Evolutionary conservation across 2,329 filamentous ascomycete genomes (phyloP).

Genomic region (Aspergillus vadensis): DNA sequence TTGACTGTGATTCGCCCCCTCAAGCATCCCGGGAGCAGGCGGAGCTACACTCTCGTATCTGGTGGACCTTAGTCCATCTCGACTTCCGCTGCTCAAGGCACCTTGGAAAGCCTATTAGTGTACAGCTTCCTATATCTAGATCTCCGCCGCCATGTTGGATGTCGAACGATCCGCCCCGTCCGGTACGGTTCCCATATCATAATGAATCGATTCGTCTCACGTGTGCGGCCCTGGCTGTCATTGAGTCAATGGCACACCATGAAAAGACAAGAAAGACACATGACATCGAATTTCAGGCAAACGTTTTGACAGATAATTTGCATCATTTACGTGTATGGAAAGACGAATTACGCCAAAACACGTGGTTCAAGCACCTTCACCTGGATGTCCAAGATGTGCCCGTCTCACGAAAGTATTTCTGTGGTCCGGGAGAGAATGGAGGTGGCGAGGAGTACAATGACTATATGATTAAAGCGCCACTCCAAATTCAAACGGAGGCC

Average conservation of each 20-base stretch:
- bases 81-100: slow-evolving; percentile 24
- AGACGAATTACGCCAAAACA: neutral
- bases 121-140: neutral
- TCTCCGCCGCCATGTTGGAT: neutral
- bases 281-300: neutral
- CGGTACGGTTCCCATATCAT: neutral
- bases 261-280: neutral
- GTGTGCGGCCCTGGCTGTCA: neutral
- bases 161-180: neutral
- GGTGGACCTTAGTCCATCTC: slow-evolving; percentile 24
- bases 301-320: neutral
- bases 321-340: neutral
- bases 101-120: slow-evolving; percentile 20
- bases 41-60: slow-evolving; percentile 12
- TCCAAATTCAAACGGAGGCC: slow-evolving; percentile 10
- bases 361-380: neutral
- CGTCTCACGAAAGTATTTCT: too few species aligned
- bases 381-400: neutral
- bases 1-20: slow-evolving; percentile 4
- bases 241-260: neutral
- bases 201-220: slow-evolving; percentile 2
- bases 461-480: slow-evolving; percentile 8
- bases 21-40: slow-evolving; percentile 6
- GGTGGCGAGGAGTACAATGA: neutral
- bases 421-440: neutral